Conservation (phyloP, 139 green algal genomes). For the Medakamo hakoo region DNA sequence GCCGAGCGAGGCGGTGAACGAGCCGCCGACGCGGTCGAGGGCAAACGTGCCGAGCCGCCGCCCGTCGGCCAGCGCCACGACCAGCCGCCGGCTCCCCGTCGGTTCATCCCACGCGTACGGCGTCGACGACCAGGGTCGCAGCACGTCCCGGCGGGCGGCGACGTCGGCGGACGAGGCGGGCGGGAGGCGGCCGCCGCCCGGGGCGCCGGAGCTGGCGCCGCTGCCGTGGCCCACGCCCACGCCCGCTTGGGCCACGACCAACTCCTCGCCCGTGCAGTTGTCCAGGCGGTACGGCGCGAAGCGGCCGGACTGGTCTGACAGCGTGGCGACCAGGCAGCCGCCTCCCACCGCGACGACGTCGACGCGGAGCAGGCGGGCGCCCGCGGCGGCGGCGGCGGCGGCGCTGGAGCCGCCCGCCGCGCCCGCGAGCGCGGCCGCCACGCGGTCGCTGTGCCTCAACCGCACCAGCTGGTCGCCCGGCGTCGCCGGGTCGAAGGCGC, state of each 20-base stretch:
- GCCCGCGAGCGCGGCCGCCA: conserved; percentile 46
- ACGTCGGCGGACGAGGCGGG: not conserved
- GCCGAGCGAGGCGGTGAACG: not conserved
- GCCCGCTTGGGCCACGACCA: conserved; percentile 39
- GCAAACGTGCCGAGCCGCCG: conserved; percentile 31
- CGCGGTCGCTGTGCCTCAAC: conserved; percentile 31
- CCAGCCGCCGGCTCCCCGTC: conserved; percentile 30
- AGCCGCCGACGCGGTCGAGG: conserved; percentile 31
- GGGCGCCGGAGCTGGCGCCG: not conserved
- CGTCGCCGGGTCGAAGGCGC: conserved; percentile 40
- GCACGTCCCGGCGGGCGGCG: conserved; percentile 49
- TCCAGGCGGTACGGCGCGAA: conserved; percentile 65
- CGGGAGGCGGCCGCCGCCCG: too few relatives aligned
- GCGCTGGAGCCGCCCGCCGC: conserved; percentile 30
- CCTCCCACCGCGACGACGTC: not conserved
- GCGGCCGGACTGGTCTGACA: conserved; percentile 34
- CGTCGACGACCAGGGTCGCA: conserved; percentile 60
- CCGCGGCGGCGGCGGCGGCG: not conserved
- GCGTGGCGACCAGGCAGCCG: conserved; percentile 18
- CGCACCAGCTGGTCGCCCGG: conserved; percentile 56
- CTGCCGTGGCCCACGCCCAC: not conserved
- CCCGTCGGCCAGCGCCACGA: conserved; percentile 42
- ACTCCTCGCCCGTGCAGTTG: conserved; percentile 54
- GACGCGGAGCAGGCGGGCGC: not conserved
- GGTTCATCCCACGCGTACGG: conserved; percentile 78